Percentiles rank a stretch among this genome's conserved stretches.
These are phyloP conservation scores for Radiomyces spectabilis DNA, from an alignment of 192 early-diverging fungal genomes.

Conservation along the genomic window DNA sequence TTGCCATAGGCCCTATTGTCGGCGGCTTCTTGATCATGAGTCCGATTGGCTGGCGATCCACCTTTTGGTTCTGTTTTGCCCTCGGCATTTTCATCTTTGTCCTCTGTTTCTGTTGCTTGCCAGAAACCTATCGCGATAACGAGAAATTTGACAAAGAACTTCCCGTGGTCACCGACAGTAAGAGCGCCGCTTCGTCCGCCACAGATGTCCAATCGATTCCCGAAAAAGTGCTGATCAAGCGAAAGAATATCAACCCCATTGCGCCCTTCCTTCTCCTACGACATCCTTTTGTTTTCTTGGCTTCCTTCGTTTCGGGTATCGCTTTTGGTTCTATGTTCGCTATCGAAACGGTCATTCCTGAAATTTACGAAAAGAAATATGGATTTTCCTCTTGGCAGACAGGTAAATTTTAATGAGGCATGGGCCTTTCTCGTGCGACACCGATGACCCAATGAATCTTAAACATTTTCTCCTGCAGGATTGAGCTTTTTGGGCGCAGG, in stretches of 20 bases:
- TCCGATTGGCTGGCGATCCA: constrained; percentile 31
- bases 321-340: constrained; percentile 42
- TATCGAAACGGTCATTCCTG: constrained; percentile 27
- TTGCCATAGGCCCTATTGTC: constrained; percentile 22
- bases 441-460: too few species aligned
- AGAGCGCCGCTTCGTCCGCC: background rate
- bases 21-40: constrained; percentile 38
- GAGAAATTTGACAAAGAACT: constrained; percentile 1
- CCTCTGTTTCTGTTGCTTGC: constrained; percentile 31
- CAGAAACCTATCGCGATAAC: constrained; percentile 33
- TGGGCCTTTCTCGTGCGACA: too few species aligned
- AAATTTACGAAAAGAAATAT: constrained; percentile 6
- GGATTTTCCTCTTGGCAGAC: constrained; percentile 18
- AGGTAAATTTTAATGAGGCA: constrained; percentile 5
- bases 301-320: constrained; percentile 28
- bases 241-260: constrained; percentile 3
- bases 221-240: background rate
- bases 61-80: constrained; percentile 38
- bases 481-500: constrained; percentile 31
- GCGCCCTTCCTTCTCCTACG: constrained; percentile 12
- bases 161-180: background rate
- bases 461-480: background rate
- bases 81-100: constrained; percentile 22
- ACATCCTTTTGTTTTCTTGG: constrained; percentile 33
- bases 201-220: background rate